These are phyloP conservation scores for Coemansia sp. DNA, from an alignment of 371 early-diverging fungal genomes.

Conservation along the genomic window DNA sequence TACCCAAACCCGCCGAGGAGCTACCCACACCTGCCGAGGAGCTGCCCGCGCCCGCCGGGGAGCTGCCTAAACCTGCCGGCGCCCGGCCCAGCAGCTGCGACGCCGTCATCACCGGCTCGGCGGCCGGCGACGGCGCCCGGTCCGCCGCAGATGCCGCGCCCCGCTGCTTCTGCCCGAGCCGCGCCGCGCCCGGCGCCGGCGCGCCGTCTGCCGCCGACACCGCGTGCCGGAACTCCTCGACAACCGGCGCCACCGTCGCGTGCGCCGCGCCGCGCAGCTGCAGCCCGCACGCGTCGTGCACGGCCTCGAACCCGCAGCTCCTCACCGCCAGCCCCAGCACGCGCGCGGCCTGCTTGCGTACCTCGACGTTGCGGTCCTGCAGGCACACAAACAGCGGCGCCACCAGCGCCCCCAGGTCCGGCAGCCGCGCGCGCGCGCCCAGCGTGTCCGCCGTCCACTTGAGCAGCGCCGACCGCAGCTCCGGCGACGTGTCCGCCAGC, in stretches of 20 bases:
- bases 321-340: slow-evolving; percentile 56
- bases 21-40: too few species aligned
- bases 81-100: slow-evolving; percentile 46
- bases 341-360: slow-evolving; percentile 79
- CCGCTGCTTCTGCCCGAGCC: too few species aligned
- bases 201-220: slow-evolving; percentile 17
- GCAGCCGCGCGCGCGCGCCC: slow-evolving; percentile 40
- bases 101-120: slow-evolving; percentile 51
- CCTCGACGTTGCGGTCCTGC: slow-evolving; percentile 86
- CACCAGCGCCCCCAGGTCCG: slow-evolving; percentile 67
- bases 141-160: neutral
- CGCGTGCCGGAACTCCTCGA: slow-evolving; percentile 65
- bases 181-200: neutral
- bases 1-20: too few species aligned
- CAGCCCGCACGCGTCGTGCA: slow-evolving; percentile 37
- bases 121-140: slow-evolving; percentile 34
- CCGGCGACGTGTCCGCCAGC: slow-evolving; percentile 72
- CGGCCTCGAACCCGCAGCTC: slow-evolving; percentile 48
- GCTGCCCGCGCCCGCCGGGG: too few species aligned
- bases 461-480: slow-evolving; percentile 83
- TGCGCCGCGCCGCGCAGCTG: slow-evolving; percentile 71
- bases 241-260: slow-evolving; percentile 63
- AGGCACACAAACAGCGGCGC: slow-evolving; percentile 73
- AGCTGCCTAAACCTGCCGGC: neutral
- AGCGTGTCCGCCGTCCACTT: slow-evolving; percentile 69